Evolutionary conservation across 345 rosid species (phyloP).

Genomic region (Reutealis trisperma): DNA sequence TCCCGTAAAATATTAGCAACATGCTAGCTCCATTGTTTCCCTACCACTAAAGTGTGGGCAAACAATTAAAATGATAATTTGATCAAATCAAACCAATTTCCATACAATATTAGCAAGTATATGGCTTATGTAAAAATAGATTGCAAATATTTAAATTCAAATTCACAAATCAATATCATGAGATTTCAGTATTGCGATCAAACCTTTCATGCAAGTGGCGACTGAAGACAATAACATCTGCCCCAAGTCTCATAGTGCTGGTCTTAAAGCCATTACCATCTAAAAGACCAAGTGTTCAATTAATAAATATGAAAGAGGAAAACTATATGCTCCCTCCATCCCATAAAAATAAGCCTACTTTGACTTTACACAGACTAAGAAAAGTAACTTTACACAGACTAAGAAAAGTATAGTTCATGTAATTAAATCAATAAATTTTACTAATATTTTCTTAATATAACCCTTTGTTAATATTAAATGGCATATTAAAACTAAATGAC

Average conservation of each 20-base stretch:
- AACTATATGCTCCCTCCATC: too few relatives aligned
- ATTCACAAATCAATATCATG: background rate
- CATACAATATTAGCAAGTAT: background rate
- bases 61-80: background rate
- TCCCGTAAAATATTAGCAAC: background rate
- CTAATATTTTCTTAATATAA: too few relatives aligned
- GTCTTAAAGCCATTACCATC: constrained; percentile 99
- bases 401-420: too few relatives aligned
- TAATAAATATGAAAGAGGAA: constrained; percentile 19
- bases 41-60: background rate
- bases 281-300: constrained; percentile 44
- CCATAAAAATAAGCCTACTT: too few relatives aligned
- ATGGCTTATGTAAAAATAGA: background rate
- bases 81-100: background rate
- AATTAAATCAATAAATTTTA: too few relatives aligned
- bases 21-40: background rate
- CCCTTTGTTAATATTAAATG: too few relatives aligned
- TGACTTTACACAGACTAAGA: too few relatives aligned
- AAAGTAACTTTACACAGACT: too few relatives aligned
- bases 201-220: constrained; percentile 64
- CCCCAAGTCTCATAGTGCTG: constrained; percentile 96
- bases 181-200: constrained; percentile 25
- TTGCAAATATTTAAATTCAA: background rate
- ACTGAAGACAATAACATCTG: constrained; percentile 90
- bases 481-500: too few relatives aligned